phyloP scores from a whole-genome alignment of 1,284 basidiomycete species.

The Pyrrhoderma noxium region DNA sequence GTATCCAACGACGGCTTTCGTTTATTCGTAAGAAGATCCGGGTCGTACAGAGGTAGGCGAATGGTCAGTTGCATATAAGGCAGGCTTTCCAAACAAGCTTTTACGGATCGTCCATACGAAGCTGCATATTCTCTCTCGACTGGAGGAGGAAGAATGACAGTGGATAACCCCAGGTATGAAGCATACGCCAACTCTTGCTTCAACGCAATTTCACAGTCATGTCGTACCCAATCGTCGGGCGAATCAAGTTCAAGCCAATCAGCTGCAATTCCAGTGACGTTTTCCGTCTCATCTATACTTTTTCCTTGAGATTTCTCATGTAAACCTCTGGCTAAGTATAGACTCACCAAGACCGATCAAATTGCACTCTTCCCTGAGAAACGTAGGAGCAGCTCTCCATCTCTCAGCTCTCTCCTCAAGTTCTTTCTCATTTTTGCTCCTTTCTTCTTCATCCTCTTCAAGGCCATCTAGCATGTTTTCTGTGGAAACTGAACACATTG shows the following conservation, averaged over 20 bases:
- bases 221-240: constrained; percentile 87
- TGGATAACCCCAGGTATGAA: constrained; percentile 82
- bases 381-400: constrained; percentile 82
- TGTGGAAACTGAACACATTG: constrained; percentile 70
- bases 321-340: constrained; percentile 20
- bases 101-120: constrained; percentile 89
- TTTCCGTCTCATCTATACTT: constrained; percentile 78
- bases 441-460: constrained; percentile 38
- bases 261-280: constrained; percentile 71
- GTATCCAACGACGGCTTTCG: constrained; percentile 1
- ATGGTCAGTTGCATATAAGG: constrained; percentile 75
- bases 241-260: constrained; percentile 97
- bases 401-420: constrained; percentile 74
- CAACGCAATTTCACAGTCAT: constrained; percentile 93
- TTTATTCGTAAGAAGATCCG: constrained; percentile 34
- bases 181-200: constrained; percentile 92
- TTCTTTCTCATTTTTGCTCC: constrained; percentile 39
- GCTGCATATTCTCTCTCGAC: constrained; percentile 78
- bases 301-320: neutral
- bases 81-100: constrained; percentile 63
- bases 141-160: constrained; percentile 86
- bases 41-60: constrained; percentile 79
- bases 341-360: constrained; percentile 72
- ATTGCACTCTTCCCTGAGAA: constrained; percentile 82
- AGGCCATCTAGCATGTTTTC: constrained; percentile 35